A percentile compares a stretch with the other conserved stretches of the same genome.
Evolutionary conservation across 257 asterid genomes (phyloP).

Genomic region (Coffea canephora): DNA sequence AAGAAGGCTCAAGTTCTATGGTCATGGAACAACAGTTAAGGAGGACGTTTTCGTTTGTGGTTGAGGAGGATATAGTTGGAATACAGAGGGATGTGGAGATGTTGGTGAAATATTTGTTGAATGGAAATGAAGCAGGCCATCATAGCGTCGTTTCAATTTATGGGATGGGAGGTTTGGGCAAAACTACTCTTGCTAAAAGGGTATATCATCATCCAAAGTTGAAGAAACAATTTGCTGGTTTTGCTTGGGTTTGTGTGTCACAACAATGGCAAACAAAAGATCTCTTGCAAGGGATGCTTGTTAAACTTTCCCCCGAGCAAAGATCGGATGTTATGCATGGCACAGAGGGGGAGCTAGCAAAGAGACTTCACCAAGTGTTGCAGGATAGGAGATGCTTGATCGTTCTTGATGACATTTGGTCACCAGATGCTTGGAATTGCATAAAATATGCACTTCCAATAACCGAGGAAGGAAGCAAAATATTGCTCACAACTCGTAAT

Average conservation of each 20-base stretch:
- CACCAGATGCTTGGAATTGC: not conserved
- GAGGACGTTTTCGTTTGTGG: not conserved
- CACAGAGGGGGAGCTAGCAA: not conserved
- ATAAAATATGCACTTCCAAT: not conserved
- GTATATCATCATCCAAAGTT: slow-evolving; percentile 13
- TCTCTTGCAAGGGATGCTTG: not conserved
- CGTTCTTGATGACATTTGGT: slow-evolving; percentile 10
- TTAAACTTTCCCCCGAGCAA: slow-evolving; percentile 2
- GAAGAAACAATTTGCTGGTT: not conserved
- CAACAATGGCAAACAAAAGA: slow-evolving; percentile 10
- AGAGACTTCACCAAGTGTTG: not conserved
- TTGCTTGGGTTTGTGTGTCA: slow-evolving; percentile 18
- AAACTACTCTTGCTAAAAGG: slow-evolving; percentile 19
- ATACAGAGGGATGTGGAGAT: not conserved
- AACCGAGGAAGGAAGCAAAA: not conserved
- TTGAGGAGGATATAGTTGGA: slow-evolving; percentile 2
- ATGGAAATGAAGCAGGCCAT: not conserved
- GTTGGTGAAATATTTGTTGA: not conserved
- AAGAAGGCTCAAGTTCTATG: not conserved
- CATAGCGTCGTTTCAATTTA: not conserved
- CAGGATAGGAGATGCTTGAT: not conserved
- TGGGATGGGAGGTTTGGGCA: not conserved
- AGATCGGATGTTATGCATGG: too few relatives aligned
- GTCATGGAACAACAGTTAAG: slow-evolving; percentile 1
- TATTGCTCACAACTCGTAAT: slow-evolving; percentile 2